A percentile compares a stretch with the other conserved stretches of the same genome.
These are phyloP conservation scores for Trebouxia sp. DNA, from an alignment of 139 green algal genomes.

Conservation along the genomic window DNA sequence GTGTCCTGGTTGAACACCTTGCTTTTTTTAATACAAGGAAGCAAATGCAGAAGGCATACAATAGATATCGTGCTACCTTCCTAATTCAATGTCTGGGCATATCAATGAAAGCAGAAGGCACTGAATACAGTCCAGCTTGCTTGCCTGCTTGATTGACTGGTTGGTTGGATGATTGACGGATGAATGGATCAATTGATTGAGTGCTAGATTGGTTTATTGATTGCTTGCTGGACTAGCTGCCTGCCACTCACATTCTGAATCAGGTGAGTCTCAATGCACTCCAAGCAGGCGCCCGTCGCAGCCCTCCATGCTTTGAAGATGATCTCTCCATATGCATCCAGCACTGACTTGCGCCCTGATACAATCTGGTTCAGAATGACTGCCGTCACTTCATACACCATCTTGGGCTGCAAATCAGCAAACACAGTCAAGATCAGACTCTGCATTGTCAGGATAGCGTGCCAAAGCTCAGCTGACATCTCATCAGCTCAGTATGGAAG, in stretches of 20 bases:
- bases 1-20: too few species aligned
- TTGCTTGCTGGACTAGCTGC: not conserved
- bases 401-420: conserved; percentile 31
- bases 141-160: too few species aligned
- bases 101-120: too few species aligned
- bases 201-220: not conserved
- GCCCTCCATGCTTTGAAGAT: conserved; percentile 73
- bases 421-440: too few species aligned
- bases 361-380: conserved; percentile 83
- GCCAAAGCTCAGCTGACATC: too few species aligned
- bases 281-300: conserved; percentile 53
- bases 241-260: conserved; percentile 53
- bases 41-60: too few species aligned
- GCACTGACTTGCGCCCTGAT: conserved; percentile 55
- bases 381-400: conserved; percentile 61
- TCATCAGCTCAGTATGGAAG: conserved; percentile 78
- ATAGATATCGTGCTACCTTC: too few species aligned
- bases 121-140: too few species aligned
- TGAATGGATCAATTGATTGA: not conserved
- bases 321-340: conserved; percentile 82
- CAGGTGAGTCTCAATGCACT: conserved; percentile 62
- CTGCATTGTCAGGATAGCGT: too few species aligned
- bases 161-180: too few species aligned
- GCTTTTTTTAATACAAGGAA: too few species aligned
- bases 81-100: too few species aligned